These are phyloP conservation scores for Toxoplasma gondii DNA, from an alignment of 169 alveolate genomes.

Conservation along the genomic window DNA sequence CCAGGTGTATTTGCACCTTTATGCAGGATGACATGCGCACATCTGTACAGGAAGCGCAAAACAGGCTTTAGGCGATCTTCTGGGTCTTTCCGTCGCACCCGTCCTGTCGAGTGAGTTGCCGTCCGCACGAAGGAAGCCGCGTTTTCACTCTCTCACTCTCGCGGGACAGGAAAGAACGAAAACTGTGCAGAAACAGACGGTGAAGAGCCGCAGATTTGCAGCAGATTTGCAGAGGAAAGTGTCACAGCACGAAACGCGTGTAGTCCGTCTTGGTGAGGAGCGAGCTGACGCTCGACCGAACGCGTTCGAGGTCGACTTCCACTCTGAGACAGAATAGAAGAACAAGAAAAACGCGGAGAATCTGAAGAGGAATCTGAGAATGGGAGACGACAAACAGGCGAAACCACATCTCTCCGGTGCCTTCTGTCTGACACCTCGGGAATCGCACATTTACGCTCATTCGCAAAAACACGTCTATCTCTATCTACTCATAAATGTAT, in stretches of 20 bases:
- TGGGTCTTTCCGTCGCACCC: too few relatives aligned
- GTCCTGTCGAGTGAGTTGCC: too few relatives aligned
- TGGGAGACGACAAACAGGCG: not conserved
- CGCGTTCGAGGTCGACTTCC: constrained; percentile 48
- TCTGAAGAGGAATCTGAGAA: not conserved
- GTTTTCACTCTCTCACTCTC: too few relatives aligned
- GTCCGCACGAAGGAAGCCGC: too few relatives aligned
- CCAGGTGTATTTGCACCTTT: too few relatives aligned
- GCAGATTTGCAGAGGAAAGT: not conserved
- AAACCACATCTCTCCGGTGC: not conserved
- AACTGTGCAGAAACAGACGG: too few relatives aligned
- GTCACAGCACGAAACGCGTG: constrained; percentile 49
- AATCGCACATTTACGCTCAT: too few relatives aligned
- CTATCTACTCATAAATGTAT: not conserved
- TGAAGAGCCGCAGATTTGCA: not conserved
- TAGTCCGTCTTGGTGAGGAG: constrained; percentile 46
- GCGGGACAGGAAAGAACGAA: too few relatives aligned
- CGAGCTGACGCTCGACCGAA: constrained; percentile 39
- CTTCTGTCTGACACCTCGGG: not conserved
- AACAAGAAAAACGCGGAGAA: not conserved
- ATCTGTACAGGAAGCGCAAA: not conserved
- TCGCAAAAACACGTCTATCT: not conserved
- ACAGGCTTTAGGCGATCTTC: too few relatives aligned
- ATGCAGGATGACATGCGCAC: not conserved
- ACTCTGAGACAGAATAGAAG: constrained; percentile 32